These are phyloP conservation scores for Zea luxurians DNA, from an alignment of 176 grass and related monocot genomes.

Conservation along the genomic window DNA sequence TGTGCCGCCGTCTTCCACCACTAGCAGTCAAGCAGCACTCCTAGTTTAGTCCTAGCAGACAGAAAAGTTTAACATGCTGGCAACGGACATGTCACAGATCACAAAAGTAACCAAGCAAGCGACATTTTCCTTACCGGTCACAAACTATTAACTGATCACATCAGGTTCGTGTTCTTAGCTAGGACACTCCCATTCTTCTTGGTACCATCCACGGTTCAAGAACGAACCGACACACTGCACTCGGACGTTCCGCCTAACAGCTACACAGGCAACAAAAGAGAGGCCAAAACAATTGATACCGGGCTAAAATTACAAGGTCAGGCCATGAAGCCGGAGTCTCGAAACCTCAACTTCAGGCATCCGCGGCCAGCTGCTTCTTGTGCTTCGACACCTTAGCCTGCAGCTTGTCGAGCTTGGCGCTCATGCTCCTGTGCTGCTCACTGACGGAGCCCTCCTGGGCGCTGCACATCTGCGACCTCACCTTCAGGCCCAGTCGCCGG, in stretches of 20 bases:
- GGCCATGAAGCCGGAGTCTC: not conserved
- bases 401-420: constrained; percentile 67
- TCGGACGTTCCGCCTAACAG: constrained; percentile 29
- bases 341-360: constrained; percentile 35
- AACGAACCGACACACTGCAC: constrained; percentile 13
- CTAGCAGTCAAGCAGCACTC: too few species aligned
- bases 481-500: constrained; percentile 60
- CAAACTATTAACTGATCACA: constrained; percentile 20
- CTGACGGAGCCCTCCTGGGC: constrained; percentile 72
- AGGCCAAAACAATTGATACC: not conserved
- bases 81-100: constrained; percentile 7
- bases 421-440: constrained; percentile 67
- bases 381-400: constrained; percentile 71
- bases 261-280: constrained; percentile 23
- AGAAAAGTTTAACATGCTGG: too few species aligned
- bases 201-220: not conserved
- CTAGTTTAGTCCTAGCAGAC: not conserved
- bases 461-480: constrained; percentile 82
- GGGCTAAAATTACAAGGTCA: constrained; percentile 40
- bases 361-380: constrained; percentile 62
- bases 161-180: not conserved
- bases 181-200: constrained; percentile 21
- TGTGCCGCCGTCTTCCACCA: too few species aligned
- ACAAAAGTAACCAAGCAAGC: not conserved
- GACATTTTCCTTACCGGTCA: not conserved